Evolutionary conservation across 371 early-diverging fungal genomes (phyloP).

Genomic region (Mortierella sp.): DNA sequence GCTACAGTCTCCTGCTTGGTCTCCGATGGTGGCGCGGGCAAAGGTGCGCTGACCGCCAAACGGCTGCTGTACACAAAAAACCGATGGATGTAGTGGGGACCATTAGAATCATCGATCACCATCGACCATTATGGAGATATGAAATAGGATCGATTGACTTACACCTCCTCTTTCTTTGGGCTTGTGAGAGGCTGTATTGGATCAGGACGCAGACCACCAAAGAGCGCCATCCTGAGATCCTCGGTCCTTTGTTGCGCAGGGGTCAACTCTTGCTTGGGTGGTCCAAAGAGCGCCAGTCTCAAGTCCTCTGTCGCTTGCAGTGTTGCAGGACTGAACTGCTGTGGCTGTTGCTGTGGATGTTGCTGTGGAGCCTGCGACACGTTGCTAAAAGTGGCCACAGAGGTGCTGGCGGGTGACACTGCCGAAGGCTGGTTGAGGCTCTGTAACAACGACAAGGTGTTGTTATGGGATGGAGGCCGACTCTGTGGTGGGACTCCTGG

Average conservation of each 20-base stretch:
- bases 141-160: too few species aligned
- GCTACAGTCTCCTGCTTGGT: slow-evolving; percentile 6
- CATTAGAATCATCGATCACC: too few species aligned
- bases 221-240: slow-evolving; percentile 46
- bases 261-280: slow-evolving; percentile 29
- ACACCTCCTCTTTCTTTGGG: slow-evolving; percentile 51
- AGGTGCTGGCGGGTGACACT: slow-evolving; percentile 24
- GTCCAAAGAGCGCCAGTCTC: slow-evolving; percentile 55
- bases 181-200: slow-evolving; percentile 34
- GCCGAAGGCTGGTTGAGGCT: slow-evolving; percentile 44
- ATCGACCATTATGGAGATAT: too few species aligned
- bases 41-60: slow-evolving; percentile 31
- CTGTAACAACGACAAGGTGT: slow-evolving; percentile 41
- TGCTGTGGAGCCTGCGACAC: slow-evolving; percentile 14
- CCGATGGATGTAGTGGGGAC: background rate
- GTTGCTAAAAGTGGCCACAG: slow-evolving; percentile 18
- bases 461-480: slow-evolving; percentile 30
- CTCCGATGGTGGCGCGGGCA: slow-evolving; percentile 15
- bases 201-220: slow-evolving; percentile 42
- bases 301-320: slow-evolving; percentile 53
- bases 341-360: slow-evolving; percentile 6
- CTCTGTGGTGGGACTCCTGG: slow-evolving; percentile 25
- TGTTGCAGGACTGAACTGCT: slow-evolving; percentile 22
- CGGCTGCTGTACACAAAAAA: slow-evolving; percentile 17
- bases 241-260: slow-evolving; percentile 47